Conservation (phyloP, 305 asterid genomes). For the Vinca major region DNA sequence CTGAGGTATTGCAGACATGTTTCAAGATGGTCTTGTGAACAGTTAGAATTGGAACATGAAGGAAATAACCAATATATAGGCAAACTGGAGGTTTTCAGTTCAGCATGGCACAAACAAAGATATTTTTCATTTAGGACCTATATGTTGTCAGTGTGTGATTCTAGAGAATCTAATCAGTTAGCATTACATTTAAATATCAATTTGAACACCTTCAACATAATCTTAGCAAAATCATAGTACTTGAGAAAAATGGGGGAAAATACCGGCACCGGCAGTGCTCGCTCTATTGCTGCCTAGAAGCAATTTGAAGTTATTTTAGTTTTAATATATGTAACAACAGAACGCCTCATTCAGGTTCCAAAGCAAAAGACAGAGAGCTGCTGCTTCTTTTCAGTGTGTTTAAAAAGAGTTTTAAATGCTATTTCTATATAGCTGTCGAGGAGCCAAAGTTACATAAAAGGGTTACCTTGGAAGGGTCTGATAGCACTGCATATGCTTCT, state of each 20-base stretch:
- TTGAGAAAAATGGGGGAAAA: neutral
- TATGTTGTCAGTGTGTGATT: neutral
- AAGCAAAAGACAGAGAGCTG: neutral
- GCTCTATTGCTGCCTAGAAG: neutral
- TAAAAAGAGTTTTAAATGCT: neutral
- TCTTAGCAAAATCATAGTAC: neutral
- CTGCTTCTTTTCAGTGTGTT: neutral
- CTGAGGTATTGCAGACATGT: neutral
- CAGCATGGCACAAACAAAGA: neutral
- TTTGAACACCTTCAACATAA: no score
- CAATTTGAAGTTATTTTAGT: neutral
- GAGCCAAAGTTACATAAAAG: conserved; percentile 8
- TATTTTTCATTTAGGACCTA: neutral
- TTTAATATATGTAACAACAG: neutral
- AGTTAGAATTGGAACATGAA: neutral
- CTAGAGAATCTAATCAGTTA: neutral
- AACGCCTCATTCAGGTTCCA: neutral
- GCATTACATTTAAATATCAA: neutral
- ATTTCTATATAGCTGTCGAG: neutral
- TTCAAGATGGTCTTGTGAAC: neutral
- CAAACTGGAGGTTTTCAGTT: neutral
- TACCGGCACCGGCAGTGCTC: no score
- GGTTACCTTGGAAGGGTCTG: conserved; percentile 77
- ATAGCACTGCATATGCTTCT: conserved; percentile 94
- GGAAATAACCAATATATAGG: neutral